Evolutionary conservation across 2,329 filamentous ascomycete species (phyloP).

Genomic region (Talaromyces atroroseus): DNA sequence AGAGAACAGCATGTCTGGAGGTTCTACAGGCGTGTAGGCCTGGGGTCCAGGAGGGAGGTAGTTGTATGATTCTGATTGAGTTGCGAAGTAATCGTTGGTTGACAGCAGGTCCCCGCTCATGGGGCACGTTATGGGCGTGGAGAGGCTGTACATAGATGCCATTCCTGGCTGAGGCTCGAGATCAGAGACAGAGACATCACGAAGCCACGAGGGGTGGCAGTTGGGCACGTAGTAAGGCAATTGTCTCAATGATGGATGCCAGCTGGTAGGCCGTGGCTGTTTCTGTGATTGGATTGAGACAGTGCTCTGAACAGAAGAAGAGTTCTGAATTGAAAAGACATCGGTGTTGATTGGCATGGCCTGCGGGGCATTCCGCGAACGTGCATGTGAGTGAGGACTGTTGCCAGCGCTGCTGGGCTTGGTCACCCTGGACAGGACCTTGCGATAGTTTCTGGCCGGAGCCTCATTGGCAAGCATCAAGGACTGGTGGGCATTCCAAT

Average conservation of each 20-base stretch:
- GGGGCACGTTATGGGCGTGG: slow-evolving; percentile 14
- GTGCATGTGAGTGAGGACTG: slow-evolving; percentile 52
- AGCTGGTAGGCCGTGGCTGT: slow-evolving; percentile 61
- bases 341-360: slow-evolving; percentile 25
- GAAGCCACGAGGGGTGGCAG: slow-evolving; percentile 12
- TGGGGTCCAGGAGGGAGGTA: slow-evolving; percentile 15
- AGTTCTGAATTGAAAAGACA: slow-evolving; percentile 41
- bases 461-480: slow-evolving; percentile 33
- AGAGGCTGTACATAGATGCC: slow-evolving; percentile 11
- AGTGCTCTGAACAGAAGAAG: slow-evolving; percentile 28
- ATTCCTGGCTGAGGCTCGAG: neutral
- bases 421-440: slow-evolving; percentile 49
- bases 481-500: slow-evolving; percentile 23
- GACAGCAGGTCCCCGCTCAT: slow-evolving; percentile 17
- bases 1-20: slow-evolving; percentile 22
- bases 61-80: slow-evolving; percentile 11
- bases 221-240: slow-evolving; percentile 6
- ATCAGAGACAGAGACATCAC: neutral
- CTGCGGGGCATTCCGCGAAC: slow-evolving; percentile 36
- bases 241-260: slow-evolving; percentile 62
- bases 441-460: slow-evolving; percentile 42
- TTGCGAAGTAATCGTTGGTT: slow-evolving; percentile 19
- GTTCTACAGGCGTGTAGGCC: slow-evolving; percentile 17
- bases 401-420: slow-evolving; percentile 65
- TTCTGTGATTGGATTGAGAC: slow-evolving; percentile 21